Base-by-base conservation (phyloP, 371 early-diverging fungal genomes). In the Syncephalastrum monosporum region DNA sequence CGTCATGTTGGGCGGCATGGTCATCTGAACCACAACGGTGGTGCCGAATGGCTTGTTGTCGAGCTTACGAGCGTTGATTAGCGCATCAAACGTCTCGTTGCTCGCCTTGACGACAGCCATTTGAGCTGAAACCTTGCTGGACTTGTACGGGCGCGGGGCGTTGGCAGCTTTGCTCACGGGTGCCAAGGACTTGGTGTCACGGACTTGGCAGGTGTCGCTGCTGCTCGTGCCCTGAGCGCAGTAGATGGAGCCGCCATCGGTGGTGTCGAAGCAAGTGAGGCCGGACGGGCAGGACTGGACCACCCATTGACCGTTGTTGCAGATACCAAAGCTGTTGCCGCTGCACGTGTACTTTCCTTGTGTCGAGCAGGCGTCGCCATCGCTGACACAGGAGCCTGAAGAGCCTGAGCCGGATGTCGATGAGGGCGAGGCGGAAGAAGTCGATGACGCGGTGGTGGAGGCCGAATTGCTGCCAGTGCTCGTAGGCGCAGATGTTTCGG, bases 51-150 rank as follows among this genome's bases (percentile, higher is more conserved):
- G 63, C 16, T 57, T 49, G 15, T 45, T 61, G 17, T 55, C 60
- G 19, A 61, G 50, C 29, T 68, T 57, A 42, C 72, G 77, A 15
- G 72, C 72, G 55, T 74, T 71, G 50, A 77, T 52, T 1, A 68
- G 42, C 1, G 64, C 67, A 27, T 65, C 53, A 38, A 71, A 77
- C 2, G 8, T 58, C n/a, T 43, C 29, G 38, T 63, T 48, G 4
- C 29, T 47, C 42, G 55, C 44, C 29, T 60, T 29, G 21, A 41
- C 33, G 0, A 74, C 70, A 5, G 63, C 48, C 6, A 33, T 33
- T 10, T 33, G 38, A 41, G 71, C 59, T 19, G 56, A 41, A 5
- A 71, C 73, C 16, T 67, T 60, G 47, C 62, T 51, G 3, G 53
- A 21, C 12, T 50, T 62, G 53, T 73, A 71, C 5, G 69, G 64